Evolutionary conservation across 2,329 filamentous ascomycete genomes (phyloP).

Genomic region (Phaeosphaeriaceae sp.): DNA sequence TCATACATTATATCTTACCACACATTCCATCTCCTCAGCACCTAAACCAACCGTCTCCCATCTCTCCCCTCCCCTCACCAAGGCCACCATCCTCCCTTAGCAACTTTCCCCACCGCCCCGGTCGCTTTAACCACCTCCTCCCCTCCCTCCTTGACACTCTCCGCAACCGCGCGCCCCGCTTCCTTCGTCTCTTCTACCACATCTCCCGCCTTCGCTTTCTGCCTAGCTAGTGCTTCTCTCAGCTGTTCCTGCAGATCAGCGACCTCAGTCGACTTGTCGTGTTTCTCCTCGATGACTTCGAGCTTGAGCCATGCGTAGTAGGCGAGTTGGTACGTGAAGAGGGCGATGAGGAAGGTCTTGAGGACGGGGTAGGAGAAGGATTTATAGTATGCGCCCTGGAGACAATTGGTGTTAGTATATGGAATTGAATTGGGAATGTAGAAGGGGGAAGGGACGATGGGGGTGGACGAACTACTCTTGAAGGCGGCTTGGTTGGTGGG

Average conservation of each 20-base stretch:
- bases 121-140: constrained; percentile 20
- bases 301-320: constrained; percentile 79
- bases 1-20: not conserved
- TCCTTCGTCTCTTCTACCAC: constrained; percentile 12
- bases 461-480: constrained; percentile 26
- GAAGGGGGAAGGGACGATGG: not conserved
- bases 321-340: constrained; percentile 78
- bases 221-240: constrained; percentile 23
- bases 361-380: constrained; percentile 75
- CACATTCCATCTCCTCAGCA: not conserved
- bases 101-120: constrained; percentile 18
- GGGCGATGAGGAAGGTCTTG: constrained; percentile 76
- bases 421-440: no score
- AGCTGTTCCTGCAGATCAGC: constrained; percentile 30
- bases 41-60: no score
- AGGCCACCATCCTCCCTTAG: constrained; percentile 33
- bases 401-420: not conserved
- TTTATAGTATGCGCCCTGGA: constrained; percentile 71
- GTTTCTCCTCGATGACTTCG: constrained; percentile 72
- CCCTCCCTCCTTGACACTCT: constrained; percentile 21
- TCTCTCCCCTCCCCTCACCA: constrained; percentile 18
- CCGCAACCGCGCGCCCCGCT: constrained; percentile 11
- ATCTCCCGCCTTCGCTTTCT: constrained; percentile 18
- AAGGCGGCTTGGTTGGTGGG: constrained; percentile 20
- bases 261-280: constrained; percentile 52